Evolutionary conservation across 345 rosid species (phyloP).

Genomic region (Salix udensis): DNA sequence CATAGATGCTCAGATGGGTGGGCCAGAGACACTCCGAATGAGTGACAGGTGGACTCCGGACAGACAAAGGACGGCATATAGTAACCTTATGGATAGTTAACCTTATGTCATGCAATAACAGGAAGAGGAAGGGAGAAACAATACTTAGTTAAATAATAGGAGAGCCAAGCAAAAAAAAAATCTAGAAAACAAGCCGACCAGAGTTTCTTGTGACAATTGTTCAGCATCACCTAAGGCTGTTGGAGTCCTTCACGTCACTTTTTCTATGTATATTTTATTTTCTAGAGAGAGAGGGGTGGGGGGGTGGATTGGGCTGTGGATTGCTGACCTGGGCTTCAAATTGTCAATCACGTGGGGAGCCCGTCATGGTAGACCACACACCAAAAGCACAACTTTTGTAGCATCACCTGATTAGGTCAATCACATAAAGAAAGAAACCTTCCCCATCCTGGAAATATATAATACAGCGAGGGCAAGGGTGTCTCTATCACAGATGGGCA

Average conservation of each 20-base stretch:
- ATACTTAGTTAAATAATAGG: background rate
- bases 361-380: slow-evolving; percentile 35
- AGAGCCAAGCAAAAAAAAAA: background rate
- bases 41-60: slow-evolving; percentile 36
- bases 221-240: slow-evolving; percentile 23
- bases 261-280: background rate
- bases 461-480: background rate
- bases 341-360: slow-evolving; percentile 41
- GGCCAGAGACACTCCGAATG: background rate
- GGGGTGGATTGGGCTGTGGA: slow-evolving; percentile 14
- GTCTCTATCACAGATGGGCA: slow-evolving; percentile 20
- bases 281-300: background rate
- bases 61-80: slow-evolving; percentile 33
- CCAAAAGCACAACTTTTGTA: background rate
- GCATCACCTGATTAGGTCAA: slow-evolving; percentile 45
- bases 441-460: background rate
- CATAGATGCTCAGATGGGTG: slow-evolving; percentile 9
- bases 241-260: slow-evolving; percentile 45
- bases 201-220: slow-evolving; percentile 39
- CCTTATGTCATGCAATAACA: slow-evolving; percentile 21
- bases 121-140: slow-evolving; percentile 9
- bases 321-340: slow-evolving; percentile 28
- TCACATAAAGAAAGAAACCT: slow-evolving; percentile 14
- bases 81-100: slow-evolving; percentile 15
- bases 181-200: slow-evolving; percentile 38